Evolutionary conservation across 192 early-diverging fungal genomes (phyloP), one percentile per base, ranked within the genome.

Genomic region (Lobosporangium transversale): DNA sequence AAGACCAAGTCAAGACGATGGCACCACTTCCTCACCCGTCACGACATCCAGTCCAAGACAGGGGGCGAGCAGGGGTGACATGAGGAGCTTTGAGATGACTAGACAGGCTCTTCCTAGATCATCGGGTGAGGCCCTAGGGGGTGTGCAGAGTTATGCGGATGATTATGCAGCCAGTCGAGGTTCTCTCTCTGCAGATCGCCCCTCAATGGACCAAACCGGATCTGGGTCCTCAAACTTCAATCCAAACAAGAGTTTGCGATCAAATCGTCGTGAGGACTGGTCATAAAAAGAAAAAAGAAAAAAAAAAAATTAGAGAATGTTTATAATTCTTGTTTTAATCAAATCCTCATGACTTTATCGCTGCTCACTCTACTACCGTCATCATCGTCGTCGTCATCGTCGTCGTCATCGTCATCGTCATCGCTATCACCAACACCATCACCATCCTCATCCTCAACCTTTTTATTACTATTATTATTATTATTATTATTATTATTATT

Each of bases 41-140:
- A 23, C 29, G 36, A 60, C 7, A 12, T 50, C 60, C 5, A 75
- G 71, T 40, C 71, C 71, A 17, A 58, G 71, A 9, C 18, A 48
- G 37, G n/a, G n/a, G n/a, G 31, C 35, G 26, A 66, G 40, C 10
- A 44, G 63, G 5, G 35, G 37, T 14, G 64, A 67, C 0, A 76
- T 76, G 73, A 12, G 65, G 37, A 76, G 73, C 43, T 76, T 76
- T 62, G 73, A 76, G 23, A 29, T 57, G 58, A 32, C 65, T 9
- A 50, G 73, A 49, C 62, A 67, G 24, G 62, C 73, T 2, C 73
- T 63, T 27, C 23, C 64, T 0, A 52, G 73, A 10, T 45, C 73
- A 4, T 76, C 73, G 0, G 53, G 51, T 4, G 73, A 76, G 0
- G n/a, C n/a, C n/a, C n/a, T n/a, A n/a, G n/a, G n/a, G n/a, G 73